These are phyloP conservation scores for Jatropha podagrica DNA, from an alignment of 441 rosid genomes.

Conservation along the genomic window DNA sequence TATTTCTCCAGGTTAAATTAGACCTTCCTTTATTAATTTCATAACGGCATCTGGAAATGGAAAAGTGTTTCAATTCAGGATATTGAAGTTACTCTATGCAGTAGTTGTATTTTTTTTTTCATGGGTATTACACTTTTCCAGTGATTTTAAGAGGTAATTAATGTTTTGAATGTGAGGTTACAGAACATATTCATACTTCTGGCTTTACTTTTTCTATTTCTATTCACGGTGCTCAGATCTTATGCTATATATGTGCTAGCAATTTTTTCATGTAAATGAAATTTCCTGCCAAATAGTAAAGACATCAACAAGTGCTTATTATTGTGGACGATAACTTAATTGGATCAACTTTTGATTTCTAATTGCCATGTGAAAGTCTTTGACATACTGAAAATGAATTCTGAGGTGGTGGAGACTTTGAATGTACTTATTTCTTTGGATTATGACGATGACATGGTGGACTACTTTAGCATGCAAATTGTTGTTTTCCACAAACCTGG, in stretches of 20 bases:
- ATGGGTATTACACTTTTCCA: neutral
- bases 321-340: conserved; percentile 1
- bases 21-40: conserved; percentile 1
- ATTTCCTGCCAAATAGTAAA: neutral
- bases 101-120: neutral
- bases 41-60: conserved; percentile 10
- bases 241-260: neutral
- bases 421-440: neutral
- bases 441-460: neutral
- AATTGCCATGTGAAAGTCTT: neutral
- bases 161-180: neutral
- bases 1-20: conserved; percentile 73
- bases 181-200: neutral
- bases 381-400: conserved; percentile 3
- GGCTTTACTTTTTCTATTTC: neutral
- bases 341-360: neutral
- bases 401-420: neutral
- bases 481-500: neutral
- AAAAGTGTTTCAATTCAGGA: neutral
- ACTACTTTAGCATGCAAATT: neutral
- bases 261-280: neutral
- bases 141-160: neutral
- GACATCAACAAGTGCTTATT: neutral
- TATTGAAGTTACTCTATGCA: neutral
- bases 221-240: neutral